These are phyloP conservation scores for Paramecium sexaurelia DNA, from an alignment of 73 alveolate genomes.

Conservation along the genomic window DNA sequence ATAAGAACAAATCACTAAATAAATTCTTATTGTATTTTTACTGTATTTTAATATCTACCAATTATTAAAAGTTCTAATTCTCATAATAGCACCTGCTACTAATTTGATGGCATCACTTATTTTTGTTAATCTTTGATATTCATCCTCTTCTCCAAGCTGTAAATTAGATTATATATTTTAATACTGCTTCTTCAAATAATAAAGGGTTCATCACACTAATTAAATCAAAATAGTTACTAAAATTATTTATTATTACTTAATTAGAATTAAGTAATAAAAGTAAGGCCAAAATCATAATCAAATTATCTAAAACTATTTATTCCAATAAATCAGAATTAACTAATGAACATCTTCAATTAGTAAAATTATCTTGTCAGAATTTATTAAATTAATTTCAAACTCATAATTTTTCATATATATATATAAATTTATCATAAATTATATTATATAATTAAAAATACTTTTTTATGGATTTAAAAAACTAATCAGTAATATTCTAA, in stretches of 20 bases:
- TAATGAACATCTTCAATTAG: too few species aligned
- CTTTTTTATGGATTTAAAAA: too few species aligned
- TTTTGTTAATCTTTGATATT: constrained; percentile 30
- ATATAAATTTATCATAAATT: too few species aligned
- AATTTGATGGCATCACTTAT: not conserved
- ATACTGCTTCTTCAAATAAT: constrained; percentile 42
- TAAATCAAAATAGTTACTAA: not conserved
- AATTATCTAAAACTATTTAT: too few species aligned
- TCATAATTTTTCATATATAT: too few species aligned
- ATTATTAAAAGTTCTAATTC: not conserved
- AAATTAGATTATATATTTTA: not conserved
- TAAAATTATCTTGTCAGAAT: too few species aligned
- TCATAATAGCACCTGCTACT: constrained; percentile 1
- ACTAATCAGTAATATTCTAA: too few species aligned
- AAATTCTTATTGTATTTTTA: not conserved
- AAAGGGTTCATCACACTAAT: not conserved
- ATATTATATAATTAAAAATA: too few species aligned
- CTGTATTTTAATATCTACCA: constrained; percentile 4
- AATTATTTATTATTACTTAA: not conserved
- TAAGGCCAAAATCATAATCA: not conserved
- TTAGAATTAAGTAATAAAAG: not conserved
- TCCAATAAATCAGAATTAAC: too few species aligned
- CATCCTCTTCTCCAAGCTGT: constrained; percentile 49
- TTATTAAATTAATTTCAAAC: too few species aligned
- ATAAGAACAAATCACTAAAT: constrained; percentile 15